Percentiles rank a stretch among this genome's conserved stretches.
These are phyloP conservation scores for Clitopilus passeckerianus DNA, from an alignment of 768 basidiomycete species.

Conservation along the genomic window DNA sequence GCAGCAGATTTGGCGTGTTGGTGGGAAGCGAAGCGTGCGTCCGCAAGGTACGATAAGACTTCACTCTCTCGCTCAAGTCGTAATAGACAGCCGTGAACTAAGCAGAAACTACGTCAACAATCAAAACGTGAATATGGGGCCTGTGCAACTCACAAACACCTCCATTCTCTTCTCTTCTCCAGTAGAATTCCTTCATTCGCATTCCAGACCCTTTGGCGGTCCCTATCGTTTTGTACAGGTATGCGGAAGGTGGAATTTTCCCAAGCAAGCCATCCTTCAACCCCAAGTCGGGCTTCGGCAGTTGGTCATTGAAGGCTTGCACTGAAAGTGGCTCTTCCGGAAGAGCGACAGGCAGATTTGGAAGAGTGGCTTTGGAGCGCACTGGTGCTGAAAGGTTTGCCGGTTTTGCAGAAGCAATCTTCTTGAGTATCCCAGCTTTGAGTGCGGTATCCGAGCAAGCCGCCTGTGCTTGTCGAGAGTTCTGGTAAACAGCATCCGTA, in stretches of 20 bases:
- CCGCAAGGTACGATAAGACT: too few relatives aligned
- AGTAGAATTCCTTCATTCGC: neutral
- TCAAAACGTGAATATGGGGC: neutral
- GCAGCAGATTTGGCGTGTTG: too few relatives aligned
- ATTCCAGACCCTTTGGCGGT: neutral
- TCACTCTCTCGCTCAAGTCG: neutral
- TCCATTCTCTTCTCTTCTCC: neutral
- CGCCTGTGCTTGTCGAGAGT: too few relatives aligned
- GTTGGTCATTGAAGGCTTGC: neutral
- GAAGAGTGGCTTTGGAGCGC: too few relatives aligned
- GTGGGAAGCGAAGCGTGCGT: too few relatives aligned
- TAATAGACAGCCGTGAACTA: neutral
- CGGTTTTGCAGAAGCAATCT: too few relatives aligned
- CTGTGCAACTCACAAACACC: neutral
- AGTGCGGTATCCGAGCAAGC: too few relatives aligned
- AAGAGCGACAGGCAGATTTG: too few relatives aligned
- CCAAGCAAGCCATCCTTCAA: neutral
- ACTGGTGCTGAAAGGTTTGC: too few relatives aligned
- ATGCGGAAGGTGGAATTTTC: neutral
- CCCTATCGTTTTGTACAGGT: neutral
- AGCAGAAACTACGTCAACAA: neutral
- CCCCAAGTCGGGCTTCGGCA: neutral
- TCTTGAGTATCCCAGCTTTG: too few relatives aligned
- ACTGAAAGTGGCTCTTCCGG: neutral
- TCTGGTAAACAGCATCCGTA: too few relatives aligned